Percentiles rank a stretch among this genome's conserved stretches.
These are phyloP conservation scores for Didymella exigua DNA, from an alignment of 2,329 filamentous ascomycete genomes.

Conservation along the genomic window DNA sequence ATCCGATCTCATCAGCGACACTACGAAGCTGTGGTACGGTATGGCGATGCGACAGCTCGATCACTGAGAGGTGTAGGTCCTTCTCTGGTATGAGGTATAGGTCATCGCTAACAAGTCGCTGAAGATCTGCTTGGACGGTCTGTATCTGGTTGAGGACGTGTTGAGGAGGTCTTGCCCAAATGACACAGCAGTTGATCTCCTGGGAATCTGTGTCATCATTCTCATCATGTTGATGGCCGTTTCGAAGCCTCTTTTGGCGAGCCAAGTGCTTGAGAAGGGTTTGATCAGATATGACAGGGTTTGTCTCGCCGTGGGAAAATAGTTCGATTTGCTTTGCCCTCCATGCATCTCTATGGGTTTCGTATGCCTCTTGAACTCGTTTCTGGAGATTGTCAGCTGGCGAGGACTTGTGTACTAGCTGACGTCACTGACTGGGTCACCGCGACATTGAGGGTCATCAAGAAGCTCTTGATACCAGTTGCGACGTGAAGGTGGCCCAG, in stretches of 20 bases:
- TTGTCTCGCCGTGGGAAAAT: not conserved
- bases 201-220: conserved; percentile 5
- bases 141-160: conserved; percentile 2
- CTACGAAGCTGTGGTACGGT: conserved; percentile 9
- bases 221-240: not conserved
- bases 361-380: conserved; percentile 14
- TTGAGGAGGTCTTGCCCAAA: conserved; percentile 15
- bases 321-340: conserved; percentile 6
- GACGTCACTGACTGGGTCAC: conserved; percentile 7
- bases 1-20: conserved; percentile 9
- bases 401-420: too few species aligned
- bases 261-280: conserved; percentile 18
- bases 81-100: conserved; percentile 13
- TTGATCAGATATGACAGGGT: conserved; percentile 17
- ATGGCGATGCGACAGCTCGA: conserved; percentile 24
- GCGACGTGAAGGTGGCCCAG: conserved; percentile 14
- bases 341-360: conserved; percentile 6
- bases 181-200: conserved; percentile 17
- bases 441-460: conserved; percentile 13
- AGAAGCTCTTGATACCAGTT: conserved; percentile 24
- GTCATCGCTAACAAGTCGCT: conserved; percentile 7
- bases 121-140: conserved; percentile 1
- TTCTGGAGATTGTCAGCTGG: not conserved
- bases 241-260: not conserved
- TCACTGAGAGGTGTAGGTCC: conserved; percentile 19